Evolutionary conservation across 176 grass and related monocot genomes (phyloP).

Genomic region (Aechmea fasciata): DNA sequence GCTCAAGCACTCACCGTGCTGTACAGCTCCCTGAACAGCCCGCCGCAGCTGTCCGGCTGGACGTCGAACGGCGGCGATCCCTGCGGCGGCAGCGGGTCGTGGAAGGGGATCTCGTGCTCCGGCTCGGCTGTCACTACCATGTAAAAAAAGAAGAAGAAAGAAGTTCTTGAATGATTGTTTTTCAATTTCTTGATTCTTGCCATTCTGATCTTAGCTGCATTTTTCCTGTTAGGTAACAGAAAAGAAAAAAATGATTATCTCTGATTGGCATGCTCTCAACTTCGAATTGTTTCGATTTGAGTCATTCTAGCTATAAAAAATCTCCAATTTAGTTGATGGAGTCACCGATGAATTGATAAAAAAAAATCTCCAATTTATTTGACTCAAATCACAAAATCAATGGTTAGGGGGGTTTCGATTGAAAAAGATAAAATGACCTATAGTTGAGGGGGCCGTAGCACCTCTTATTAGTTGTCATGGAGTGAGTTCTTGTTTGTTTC

Average conservation of each 20-base stretch:
- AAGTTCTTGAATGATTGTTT: neutral
- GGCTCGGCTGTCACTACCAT: constrained; percentile 69
- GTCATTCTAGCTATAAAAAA: no score
- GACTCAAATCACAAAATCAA: no score
- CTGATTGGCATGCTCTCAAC: no score
- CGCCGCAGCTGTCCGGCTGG: constrained; percentile 70
- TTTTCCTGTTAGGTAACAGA: neutral
- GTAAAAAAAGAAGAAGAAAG: constrained; percentile 17
- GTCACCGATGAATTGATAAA: no score
- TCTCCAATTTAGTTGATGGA: no score
- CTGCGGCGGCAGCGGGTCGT: constrained; percentile 48
- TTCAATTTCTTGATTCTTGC: neutral
- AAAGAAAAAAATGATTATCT: neutral
- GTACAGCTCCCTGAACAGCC: constrained; percentile 65
- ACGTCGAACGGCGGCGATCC: constrained; percentile 54
- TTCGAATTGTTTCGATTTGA: no score
- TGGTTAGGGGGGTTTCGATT: neutral
- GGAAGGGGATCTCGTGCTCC: constrained; percentile 71
- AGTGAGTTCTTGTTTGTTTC: constrained; percentile 5
- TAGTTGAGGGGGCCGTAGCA: neutral
- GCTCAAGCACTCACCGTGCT: constrained; percentile 51
- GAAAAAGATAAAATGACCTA: neutral
- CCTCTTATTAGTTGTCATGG: neutral
- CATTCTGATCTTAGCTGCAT: no score
- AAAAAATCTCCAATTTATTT: no score